Evolutionary conservation across 2,329 filamentous ascomycete species (phyloP).

Genomic region (Pseudodiploospora longispora): DNA sequence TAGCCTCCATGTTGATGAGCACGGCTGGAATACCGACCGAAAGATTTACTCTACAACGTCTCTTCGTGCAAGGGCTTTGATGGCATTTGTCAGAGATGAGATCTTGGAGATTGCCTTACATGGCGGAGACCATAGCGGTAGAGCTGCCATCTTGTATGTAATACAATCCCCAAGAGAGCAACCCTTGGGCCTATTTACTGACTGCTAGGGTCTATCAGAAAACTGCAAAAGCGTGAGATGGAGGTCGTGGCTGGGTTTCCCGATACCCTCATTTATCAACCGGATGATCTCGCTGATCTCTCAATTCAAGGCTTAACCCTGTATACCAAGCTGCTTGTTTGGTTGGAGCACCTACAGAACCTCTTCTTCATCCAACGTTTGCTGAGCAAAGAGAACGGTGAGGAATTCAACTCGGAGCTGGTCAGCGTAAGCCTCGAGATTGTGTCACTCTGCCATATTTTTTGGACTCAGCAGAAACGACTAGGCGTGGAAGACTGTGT

Average conservation of each 20-base stretch:
- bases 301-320: conserved; percentile 30
- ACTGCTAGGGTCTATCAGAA: background rate
- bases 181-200: no score
- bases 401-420: conserved; percentile 29
- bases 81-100: conserved; percentile 7
- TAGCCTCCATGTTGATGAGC: conserved; percentile 4
- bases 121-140: background rate
- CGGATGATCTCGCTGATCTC: conserved; percentile 36
- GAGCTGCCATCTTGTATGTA: no score
- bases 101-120: conserved; percentile 7
- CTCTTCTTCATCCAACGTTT: conserved; percentile 51
- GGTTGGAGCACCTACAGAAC: conserved; percentile 44
- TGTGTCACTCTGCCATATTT: conserved; percentile 33
- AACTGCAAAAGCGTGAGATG: conserved; percentile 6
- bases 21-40: conserved; percentile 8
- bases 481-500: conserved; percentile 32
- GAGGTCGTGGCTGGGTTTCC: conserved; percentile 6
- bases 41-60: conserved; percentile 4
- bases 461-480: conserved; percentile 39
- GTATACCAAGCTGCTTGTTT: conserved; percentile 37
- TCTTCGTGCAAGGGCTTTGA: conserved; percentile 4
- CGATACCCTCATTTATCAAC: conserved; percentile 2
- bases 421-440: conserved; percentile 35
- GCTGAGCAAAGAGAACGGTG: conserved; percentile 32
- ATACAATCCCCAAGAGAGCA: no score